Evolutionary conservation across 2,329 filamentous ascomycete species (phyloP).

Genomic region (Mycosphaerella sp.): DNA sequence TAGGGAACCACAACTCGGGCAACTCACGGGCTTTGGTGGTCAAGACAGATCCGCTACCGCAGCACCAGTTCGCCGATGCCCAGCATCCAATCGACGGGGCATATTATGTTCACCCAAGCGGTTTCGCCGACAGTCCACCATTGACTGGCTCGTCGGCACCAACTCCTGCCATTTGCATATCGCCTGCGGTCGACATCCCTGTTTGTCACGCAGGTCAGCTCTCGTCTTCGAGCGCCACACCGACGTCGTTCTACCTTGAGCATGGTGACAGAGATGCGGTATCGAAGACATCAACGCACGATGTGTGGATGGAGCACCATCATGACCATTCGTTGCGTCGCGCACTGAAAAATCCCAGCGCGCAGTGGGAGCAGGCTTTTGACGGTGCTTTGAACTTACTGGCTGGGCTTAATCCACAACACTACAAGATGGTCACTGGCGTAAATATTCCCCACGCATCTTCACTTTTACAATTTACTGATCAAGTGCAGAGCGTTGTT

Average conservation of each 20-base stretch:
- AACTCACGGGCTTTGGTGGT: background rate
- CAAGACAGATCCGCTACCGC: constrained; percentile 12
- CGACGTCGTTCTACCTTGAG: background rate
- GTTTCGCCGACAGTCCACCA: too few relatives aligned
- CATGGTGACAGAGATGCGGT: background rate
- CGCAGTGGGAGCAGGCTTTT: constrained; percentile 22
- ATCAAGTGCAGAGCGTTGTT: constrained; percentile 22
- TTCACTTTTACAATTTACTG: constrained; percentile 12
- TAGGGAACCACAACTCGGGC: constrained; percentile 12
- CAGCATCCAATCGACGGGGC: too few relatives aligned
- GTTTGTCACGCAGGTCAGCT: background rate
- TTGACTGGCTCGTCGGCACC: too few relatives aligned
- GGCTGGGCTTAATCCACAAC: constrained; percentile 25
- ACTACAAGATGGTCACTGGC: constrained; percentile 23
- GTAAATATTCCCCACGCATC: constrained; percentile 17
- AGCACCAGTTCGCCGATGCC: constrained; percentile 4
- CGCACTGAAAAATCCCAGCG: constrained; percentile 17
- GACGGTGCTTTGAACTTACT: constrained; percentile 19
- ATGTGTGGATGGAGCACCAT: constrained; percentile 17
- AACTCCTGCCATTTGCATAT: background rate
- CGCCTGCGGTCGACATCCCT: background rate
- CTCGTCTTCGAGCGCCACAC: background rate
- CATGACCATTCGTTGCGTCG: constrained; percentile 15
- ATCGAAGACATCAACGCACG: background rate
- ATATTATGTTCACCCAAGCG: too few relatives aligned